Conservation (phyloP, 345 rosid genomes). For the Populus deltoides region DNA sequence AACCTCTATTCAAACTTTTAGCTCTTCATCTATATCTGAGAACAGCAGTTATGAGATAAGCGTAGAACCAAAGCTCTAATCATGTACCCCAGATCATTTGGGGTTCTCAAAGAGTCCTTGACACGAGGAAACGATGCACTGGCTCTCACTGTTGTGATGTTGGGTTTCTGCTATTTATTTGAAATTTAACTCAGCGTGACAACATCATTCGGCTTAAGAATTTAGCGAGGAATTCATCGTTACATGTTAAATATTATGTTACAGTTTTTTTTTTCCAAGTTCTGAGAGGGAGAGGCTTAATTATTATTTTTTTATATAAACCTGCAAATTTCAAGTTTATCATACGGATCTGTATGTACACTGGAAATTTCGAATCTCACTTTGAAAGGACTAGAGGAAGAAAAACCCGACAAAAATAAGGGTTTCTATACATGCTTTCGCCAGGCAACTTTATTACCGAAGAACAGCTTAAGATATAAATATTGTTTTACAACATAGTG, state of each 20-base stretch:
- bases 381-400: too few relatives aligned
- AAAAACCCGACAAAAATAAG: too few relatives aligned
- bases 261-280: background rate
- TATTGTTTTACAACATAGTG: background rate
- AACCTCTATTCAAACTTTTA: background rate
- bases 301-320: background rate
- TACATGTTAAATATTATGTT: too few relatives aligned
- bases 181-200: background rate
- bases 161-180: background rate
- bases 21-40: slow-evolving; percentile 25
- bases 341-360: background rate
- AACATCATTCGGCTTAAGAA: too few relatives aligned
- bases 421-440: too few relatives aligned
- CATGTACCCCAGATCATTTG: background rate
- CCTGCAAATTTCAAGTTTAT: background rate
- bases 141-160: background rate
- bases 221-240: too few relatives aligned
- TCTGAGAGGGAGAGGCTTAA: background rate
- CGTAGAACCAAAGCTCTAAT: background rate
- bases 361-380: background rate
- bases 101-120: background rate
- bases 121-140: background rate
- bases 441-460: too few relatives aligned
- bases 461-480: too few relatives aligned
- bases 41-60: background rate